phyloP scores from a whole-genome alignment of 2,329 filamentous ascomycete genomes.

The Esteya vermicola region DNA sequence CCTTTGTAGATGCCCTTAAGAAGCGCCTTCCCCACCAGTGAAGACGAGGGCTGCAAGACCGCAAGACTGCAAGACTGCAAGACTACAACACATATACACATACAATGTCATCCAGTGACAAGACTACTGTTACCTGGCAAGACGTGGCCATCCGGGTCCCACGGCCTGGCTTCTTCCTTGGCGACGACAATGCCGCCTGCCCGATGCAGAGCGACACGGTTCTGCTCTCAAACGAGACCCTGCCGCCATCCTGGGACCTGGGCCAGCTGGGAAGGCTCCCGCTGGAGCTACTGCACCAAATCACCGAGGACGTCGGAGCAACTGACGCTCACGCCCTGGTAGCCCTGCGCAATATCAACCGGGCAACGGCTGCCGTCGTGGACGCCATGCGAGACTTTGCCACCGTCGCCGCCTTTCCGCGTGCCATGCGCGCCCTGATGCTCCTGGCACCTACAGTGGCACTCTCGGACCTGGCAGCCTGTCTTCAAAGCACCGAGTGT shows the following conservation, averaged over 20 bases:
- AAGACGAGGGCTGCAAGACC: too few relatives aligned
- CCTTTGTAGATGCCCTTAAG: too few relatives aligned
- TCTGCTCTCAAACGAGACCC: neutral
- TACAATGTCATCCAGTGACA: too few relatives aligned
- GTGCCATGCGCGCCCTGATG: conserved; percentile 8
- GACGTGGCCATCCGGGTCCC: conserved; percentile 9
- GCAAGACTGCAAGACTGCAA: too few relatives aligned
- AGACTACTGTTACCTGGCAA: conserved; percentile 5
- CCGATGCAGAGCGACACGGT: conserved; percentile 4
- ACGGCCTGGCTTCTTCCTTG: conserved; percentile 10
- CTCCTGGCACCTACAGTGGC: conserved; percentile 4
- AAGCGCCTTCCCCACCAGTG: too few relatives aligned
- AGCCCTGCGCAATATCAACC: conserved; percentile 8
- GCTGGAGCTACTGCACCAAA: conserved; percentile 8
- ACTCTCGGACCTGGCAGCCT: conserved; percentile 5
- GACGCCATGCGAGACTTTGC: conserved; percentile 8
- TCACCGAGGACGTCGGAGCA: conserved; percentile 6
- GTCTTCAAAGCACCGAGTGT: conserved; percentile 6
- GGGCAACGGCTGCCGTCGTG: conserved; percentile 5
- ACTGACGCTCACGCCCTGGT: conserved; percentile 6
- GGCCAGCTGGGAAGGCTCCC: conserved; percentile 6
- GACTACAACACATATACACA: too few relatives aligned
- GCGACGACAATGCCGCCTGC: conserved; percentile 6
- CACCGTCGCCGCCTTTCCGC: conserved; percentile 8
- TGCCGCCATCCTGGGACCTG: conserved; percentile 4